Conservation (phyloP, 2,329 filamentous ascomycete genomes). For the Neonectria sp. region DNA sequence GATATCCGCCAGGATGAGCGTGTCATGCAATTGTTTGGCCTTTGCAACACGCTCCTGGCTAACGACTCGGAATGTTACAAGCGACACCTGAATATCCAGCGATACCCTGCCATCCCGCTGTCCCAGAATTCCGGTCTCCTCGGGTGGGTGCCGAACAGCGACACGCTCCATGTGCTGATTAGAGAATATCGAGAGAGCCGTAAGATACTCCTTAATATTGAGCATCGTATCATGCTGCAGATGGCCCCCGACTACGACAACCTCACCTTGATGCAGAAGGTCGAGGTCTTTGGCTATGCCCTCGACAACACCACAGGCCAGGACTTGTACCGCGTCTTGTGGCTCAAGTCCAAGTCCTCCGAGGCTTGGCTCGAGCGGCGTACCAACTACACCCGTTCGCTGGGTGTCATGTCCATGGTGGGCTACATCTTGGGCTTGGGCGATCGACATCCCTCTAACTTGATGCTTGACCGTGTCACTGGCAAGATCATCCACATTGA, state of each 20-base stretch:
- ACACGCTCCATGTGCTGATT: slow-evolving; percentile 96
- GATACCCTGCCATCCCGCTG: slow-evolving; percentile 95
- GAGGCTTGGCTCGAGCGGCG: slow-evolving; percentile 97
- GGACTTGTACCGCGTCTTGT: slow-evolving; percentile 96
- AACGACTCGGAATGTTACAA: slow-evolving; percentile 98
- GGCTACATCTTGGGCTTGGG: slow-evolving; percentile 98
- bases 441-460: slow-evolving; percentile 96
- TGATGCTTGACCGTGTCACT: slow-evolving; percentile 96
- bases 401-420: slow-evolving; percentile 99
- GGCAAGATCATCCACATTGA: slow-evolving; percentile 99
- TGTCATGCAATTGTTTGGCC: slow-evolving; percentile 98
- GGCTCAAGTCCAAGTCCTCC: slow-evolving; percentile 98
- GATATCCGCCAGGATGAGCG: slow-evolving; percentile 99
- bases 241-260: slow-evolving; percentile 99
- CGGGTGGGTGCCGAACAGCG: slow-evolving; percentile 97
- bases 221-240: slow-evolving; percentile 99
- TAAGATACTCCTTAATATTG: slow-evolving; percentile 98
- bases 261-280: slow-evolving; percentile 99
- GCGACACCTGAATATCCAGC: slow-evolving; percentile 95
- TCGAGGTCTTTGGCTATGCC: slow-evolving; percentile 99
- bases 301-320: slow-evolving; percentile 99
- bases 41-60: slow-evolving; percentile 94
- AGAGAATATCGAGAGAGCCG: slow-evolving; percentile 97
- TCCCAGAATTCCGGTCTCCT: slow-evolving; percentile 96
- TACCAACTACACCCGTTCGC: slow-evolving; percentile 98